These are phyloP conservation scores for Geotrichum australiense DNA, from an alignment of 1,139 yeast species.

Conservation along the genomic window DNA sequence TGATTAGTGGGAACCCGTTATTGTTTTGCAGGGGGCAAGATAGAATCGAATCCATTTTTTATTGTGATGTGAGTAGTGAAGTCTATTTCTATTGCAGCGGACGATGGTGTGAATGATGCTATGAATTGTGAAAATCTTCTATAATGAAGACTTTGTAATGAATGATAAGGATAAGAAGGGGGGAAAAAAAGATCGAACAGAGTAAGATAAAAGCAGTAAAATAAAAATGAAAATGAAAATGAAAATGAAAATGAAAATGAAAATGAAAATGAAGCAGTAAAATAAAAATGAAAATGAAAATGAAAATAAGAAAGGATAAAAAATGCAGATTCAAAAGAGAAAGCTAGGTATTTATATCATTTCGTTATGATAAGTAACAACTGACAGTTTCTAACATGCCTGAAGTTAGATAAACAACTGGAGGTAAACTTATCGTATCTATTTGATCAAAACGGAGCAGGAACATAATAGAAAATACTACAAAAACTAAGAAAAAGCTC, in stretches of 20 bases:
- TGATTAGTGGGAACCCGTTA: constrained; percentile 17
- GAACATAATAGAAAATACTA: no score
- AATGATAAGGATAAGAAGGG: neutral
- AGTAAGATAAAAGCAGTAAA: neutral
- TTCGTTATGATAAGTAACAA: no score
- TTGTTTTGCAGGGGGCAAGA: constrained; percentile 7
- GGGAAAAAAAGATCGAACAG: neutral
- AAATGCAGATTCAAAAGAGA: no score
- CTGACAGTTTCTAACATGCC: no score
- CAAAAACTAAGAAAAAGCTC: no score
- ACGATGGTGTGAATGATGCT: neutral
- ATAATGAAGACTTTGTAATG: neutral
- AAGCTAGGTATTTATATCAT: no score
- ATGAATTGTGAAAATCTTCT: neutral
- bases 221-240: neutral
- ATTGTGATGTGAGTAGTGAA: neutral
- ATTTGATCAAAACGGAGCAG: no score
- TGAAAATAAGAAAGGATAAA: no score
- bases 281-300: no score
- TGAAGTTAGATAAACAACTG: no score
- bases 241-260: neutral
- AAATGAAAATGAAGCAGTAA: neutral
- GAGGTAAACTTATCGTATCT: no score
- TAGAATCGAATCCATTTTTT: no score
- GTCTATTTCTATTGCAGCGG: neutral